Base-by-base conservation (phyloP, 768 basidiomycete genomes). In the Russula foetens region DNA sequence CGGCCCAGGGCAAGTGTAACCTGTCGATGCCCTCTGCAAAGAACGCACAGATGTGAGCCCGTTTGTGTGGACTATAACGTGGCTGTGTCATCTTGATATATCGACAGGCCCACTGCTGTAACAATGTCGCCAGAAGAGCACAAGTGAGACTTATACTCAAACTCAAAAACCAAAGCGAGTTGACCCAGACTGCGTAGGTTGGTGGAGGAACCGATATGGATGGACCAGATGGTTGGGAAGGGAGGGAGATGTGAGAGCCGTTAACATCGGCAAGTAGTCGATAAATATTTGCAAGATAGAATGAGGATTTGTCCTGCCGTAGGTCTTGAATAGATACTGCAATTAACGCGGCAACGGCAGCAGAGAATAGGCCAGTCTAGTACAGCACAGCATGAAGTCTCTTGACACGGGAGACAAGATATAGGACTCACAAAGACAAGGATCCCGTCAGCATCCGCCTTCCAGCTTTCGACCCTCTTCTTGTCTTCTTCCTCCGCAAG, bases 321-420 rank as follows among this genome's bases (percentile, higher is more conserved):
- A 58, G 43, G 17, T 21, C 19, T 6, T 33, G 49, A 17, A 58
- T 7, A 0, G 57, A 58, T 17, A 52, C 31, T 1, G 41, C 28
- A 26, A 44, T 0, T 8, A 51, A 4, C 19, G 48, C 19, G 2
- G 56, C 56, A 21, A 58, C 48, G 21, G 48, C 28, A 6, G 57
- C 57, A 4, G 57, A 58, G 49, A 58, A 58, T 21, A 58, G 41
- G 51, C 57, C 57, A 4, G 57, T 58, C 57, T 58, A 33, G n/a
- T n/a, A n/a, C n/a, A n/a, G n/a, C n/a, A n/a, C n/a, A n/a, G n/a
- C n/a, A n/a, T n/a, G n/a, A n/a, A n/a, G n/a, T n/a, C n/a, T n/a
- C n/a, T n/a, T n/a, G n/a, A n/a, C n/a, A n/a, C n/a, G n/a, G n/a
- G n/a, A n/a, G n/a, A 45, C 44, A 12, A 45, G 24, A 45, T 23